Evolutionary conservation across 2,329 filamentous ascomycete species (phyloP).

Genomic region (Colletotrichum liriopes): DNA sequence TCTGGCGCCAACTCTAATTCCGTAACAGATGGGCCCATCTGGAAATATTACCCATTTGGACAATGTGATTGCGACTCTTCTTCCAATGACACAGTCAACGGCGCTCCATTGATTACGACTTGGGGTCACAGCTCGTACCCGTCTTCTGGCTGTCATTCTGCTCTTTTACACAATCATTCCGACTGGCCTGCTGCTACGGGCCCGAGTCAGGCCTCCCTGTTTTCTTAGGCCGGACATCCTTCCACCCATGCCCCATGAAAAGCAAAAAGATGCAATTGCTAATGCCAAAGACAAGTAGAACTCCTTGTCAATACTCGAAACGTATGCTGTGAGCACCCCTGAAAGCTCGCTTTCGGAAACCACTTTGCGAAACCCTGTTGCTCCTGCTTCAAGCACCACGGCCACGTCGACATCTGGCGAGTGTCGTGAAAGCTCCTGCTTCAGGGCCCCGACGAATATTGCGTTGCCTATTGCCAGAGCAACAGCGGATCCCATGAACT

Average conservation of each 20-base stretch:
- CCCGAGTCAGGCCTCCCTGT: slow-evolving; percentile 32
- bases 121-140: not conserved
- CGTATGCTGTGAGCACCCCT: slow-evolving; percentile 58
- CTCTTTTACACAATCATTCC: not conserved
- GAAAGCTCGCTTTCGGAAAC: slow-evolving; percentile 51
- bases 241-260: slow-evolving; percentile 62
- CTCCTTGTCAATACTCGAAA: slow-evolving; percentile 50
- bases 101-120: not conserved
- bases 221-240: slow-evolving; percentile 57
- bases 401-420: slow-evolving; percentile 46
- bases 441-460: slow-evolving; percentile 45
- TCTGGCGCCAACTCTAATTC: not conserved
- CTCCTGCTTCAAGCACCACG: slow-evolving; percentile 58
- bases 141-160: too few species aligned
- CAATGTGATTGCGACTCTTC: not conserved
- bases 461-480: slow-evolving; percentile 47
- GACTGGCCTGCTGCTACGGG: not conserved
- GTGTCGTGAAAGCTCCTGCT: not conserved
- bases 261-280: slow-evolving; percentile 51
- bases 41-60: not conserved
- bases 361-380: slow-evolving; percentile 55
- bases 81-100: not conserved
- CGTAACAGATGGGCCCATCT: too few species aligned
- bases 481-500: slow-evolving; percentile 47
- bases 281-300: slow-evolving; percentile 52